Evolutionary conservation across 208 protist species (phyloP), one percentile per base, ranked within the genome.

Genomic region (Crithidia sp.): DNA sequence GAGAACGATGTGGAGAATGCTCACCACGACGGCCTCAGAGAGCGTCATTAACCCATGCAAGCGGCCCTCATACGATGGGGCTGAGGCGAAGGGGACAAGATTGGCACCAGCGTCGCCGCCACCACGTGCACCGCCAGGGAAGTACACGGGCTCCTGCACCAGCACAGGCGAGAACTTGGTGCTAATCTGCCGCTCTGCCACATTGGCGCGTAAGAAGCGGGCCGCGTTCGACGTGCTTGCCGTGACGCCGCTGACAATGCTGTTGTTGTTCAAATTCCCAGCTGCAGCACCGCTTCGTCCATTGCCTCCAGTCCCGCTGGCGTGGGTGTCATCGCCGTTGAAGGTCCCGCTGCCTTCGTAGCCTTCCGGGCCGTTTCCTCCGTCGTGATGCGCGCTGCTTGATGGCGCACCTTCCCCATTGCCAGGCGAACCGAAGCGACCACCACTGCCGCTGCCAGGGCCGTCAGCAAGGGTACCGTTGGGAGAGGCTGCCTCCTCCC

Each of bases 1-100:
- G 6, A 99, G 85, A 37, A 99, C 71, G 9, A 98, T 74, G 62
- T 98, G 88, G 45, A 99, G 78, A 39, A 98, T 97, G 44, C 88
- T 91, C 10, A 99, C 91, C 47, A 95, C 91, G 13, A 93, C 85
- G 28, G 91, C 84, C 78, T 97, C 91, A 7, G 90, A 87, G 52
- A 97, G 74, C 17, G 93, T 94, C 88, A 95, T 93, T 41, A 85
- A 83, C 12, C 81, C 73, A 55, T 73, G 77, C 36, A 80, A 67
- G 16, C 76, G 41, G 36, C 66, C 72, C 16, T 74, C 67, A 41
- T 74, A 77, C 3, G 67, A 74, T n/a, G 78, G 72, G 7, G 65
- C 65, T 0, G 65, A 50, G 12, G 52, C 53, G 16, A 57, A 69
- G 9, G 41, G 62, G 17, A 39, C 53, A 17, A 41, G 65, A 3